Base-by-base conservation (phyloP, 2,329 filamentous ascomycete species). In the Cadophora sp. region DNA sequence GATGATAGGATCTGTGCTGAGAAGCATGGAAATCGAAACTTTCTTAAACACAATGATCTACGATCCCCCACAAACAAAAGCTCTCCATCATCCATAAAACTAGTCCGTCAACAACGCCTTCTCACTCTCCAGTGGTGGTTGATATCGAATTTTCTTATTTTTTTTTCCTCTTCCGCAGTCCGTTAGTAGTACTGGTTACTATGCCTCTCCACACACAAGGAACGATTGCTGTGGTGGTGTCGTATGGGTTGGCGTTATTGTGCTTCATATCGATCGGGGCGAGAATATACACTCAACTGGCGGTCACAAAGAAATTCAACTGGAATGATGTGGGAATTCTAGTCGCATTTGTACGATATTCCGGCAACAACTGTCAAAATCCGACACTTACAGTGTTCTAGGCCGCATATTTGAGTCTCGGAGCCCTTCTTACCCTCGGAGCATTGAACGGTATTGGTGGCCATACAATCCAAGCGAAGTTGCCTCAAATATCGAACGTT, bases 241-340 rank as follows among this genome's bases (percentile, higher is more conserved):
- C 58, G 29, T 48, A 62, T 4, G 37, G 34, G 11, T 67, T 71
- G 46, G 43, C 71, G 14, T 51, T 26, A 26, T 29, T 72, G 11
- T 68, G 69, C 19, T 48, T 61, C 4, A 55, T 73, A 26, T 66
- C 64, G 55, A 70, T 73, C 29, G 67, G 58, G 31, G n/a, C 67
- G 24, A 58, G 72, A 60, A 55, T 50, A 29, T 72, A 71, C n/a
- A 59, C 62, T 37, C 60, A 65, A 40, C 61, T 53, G 8, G 59
- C 9, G 4, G 58, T 72, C 34, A 26, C 72, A 5, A 72, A 70
- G 29, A 65, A 65, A 5, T 69, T 73, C 59, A 55, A 68, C 34
- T 55, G 64, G 58, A 73, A 73, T 56, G 72, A 73, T 64, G 66
- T 69, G 53, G 43, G 62, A 43, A 73, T 73, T 63, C 48, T 73